Conservation (phyloP, 2,329 filamentous ascomycete genomes). For the Penicillium sp. region DNA sequence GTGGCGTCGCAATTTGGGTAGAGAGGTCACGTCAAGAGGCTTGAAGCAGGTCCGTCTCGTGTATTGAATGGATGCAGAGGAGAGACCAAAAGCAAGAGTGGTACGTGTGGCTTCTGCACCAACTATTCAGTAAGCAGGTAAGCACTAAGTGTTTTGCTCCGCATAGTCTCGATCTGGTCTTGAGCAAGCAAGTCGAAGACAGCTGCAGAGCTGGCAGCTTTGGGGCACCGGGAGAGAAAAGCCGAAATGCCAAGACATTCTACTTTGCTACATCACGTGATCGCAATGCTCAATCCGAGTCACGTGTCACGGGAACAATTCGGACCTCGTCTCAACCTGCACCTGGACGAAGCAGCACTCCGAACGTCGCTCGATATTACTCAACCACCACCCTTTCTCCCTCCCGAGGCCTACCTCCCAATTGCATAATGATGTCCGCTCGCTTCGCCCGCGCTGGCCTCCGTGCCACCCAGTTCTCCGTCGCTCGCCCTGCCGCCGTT, state of each 20-base stretch:
- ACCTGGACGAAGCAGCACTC: slow-evolving; percentile 25
- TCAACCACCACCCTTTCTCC: slow-evolving; percentile 25
- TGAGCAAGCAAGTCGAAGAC: too few relatives aligned
- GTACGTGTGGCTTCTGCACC: too few relatives aligned
- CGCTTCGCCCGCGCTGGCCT: slow-evolving; percentile 59
- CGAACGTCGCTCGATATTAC: slow-evolving; percentile 30
- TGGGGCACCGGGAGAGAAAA: background rate
- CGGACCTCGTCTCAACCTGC: slow-evolving; percentile 28
- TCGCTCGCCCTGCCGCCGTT: slow-evolving; percentile 42
- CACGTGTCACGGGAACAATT: slow-evolving; percentile 31
- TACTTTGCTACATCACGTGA: background rate
- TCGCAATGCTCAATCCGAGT: background rate
- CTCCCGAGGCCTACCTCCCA: slow-evolving; percentile 27
- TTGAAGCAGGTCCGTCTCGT: background rate
- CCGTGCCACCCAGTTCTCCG: slow-evolving; percentile 53
- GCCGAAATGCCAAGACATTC: background rate
- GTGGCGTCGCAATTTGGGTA: background rate
- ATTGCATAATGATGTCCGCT: slow-evolving; percentile 56
- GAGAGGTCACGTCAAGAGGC: background rate
- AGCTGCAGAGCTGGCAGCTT: too few relatives aligned
- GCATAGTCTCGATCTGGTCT: too few relatives aligned
- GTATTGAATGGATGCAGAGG: background rate
- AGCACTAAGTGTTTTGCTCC: too few relatives aligned
- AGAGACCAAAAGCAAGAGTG: background rate
- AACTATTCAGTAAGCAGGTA: background rate